These are phyloP conservation scores for Dothistroma septosporum DNA, from an alignment of 2,329 filamentous ascomycete genomes.

Conservation along the genomic window DNA sequence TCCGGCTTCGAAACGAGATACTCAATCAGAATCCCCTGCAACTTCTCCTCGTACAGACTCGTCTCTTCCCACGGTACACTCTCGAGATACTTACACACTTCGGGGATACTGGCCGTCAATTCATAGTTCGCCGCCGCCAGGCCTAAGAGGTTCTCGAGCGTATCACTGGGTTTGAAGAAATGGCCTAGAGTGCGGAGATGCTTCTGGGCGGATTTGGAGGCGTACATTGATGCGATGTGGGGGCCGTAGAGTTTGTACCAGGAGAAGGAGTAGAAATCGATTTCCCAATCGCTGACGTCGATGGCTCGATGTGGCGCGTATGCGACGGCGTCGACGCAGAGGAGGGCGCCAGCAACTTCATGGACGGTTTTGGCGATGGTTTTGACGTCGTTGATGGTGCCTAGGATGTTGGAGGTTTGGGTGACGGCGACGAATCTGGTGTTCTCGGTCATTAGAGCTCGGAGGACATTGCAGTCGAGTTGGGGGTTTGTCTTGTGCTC, in stretches of 20 bases:
- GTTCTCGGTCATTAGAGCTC: constrained; percentile 55
- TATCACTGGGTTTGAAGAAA: constrained; percentile 59
- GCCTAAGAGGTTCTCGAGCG: constrained; percentile 63
- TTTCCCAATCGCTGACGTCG: constrained; percentile 63
- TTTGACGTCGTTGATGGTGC: constrained; percentile 62
- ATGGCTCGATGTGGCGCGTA: constrained; percentile 69
- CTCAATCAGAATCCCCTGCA: constrained; percentile 57
- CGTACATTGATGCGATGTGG: constrained; percentile 68
- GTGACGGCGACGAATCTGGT: constrained; percentile 70
- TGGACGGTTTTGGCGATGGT: constrained; percentile 54
- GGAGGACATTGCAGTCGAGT: constrained; percentile 55
- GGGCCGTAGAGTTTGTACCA: constrained; percentile 84
- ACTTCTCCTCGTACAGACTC: constrained; percentile 54
- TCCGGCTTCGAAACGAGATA: constrained; percentile 54
- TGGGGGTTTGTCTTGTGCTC: constrained; percentile 51
- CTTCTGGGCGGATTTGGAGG: constrained; percentile 53
- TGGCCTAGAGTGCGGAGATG: constrained; percentile 58
- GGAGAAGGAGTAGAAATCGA: constrained; percentile 72
- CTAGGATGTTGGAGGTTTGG: constrained; percentile 69
- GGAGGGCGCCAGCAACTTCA: constrained; percentile 51
- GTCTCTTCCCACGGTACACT: constrained; percentile 49
- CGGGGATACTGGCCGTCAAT: constrained; percentile 58
- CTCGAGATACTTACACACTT: constrained; percentile 55
- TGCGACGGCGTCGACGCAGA: constrained; percentile 72
- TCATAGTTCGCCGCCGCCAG: constrained; percentile 69